A percentile compares a stretch with the other conserved stretches of the same genome.
phyloP scores from a whole-genome alignment of 2,329 filamentous ascomycete genomes.

The Nothomitra cinnamomea region DNA sequence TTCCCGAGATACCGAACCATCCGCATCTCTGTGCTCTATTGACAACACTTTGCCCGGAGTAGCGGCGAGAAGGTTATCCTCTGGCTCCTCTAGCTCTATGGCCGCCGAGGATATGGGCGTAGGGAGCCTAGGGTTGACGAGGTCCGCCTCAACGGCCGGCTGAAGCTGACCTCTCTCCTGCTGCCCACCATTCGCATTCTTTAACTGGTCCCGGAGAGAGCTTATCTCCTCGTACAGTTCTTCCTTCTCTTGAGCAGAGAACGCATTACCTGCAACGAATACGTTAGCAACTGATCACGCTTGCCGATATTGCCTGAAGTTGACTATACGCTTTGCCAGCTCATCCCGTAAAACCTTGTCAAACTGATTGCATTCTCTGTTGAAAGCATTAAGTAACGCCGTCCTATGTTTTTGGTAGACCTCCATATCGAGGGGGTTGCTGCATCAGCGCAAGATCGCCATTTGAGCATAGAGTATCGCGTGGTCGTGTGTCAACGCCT shows the following conservation, averaged over 20 bases:
- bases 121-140: background rate
- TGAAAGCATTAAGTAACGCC: constrained; percentile 2
- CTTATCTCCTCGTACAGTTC: constrained; percentile 5
- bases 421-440: constrained; percentile 4
- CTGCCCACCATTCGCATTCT: background rate
- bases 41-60: too few species aligned
- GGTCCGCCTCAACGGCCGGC: background rate
- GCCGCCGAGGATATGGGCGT: background rate
- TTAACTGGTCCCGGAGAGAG: background rate
- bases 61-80: background rate
- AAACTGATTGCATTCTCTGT: background rate
- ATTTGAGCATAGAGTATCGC: background rate
- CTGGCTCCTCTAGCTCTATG: background rate
- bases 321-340: background rate
- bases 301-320: too few species aligned
- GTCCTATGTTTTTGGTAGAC: constrained; percentile 3
- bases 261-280: background rate
- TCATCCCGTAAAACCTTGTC: constrained; percentile 3
- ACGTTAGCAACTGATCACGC: background rate
- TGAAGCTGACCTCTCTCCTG: background rate
- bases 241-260: background rate
- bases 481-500: background rate
- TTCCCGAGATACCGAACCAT: background rate
- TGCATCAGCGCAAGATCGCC: background rate
- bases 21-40: too few species aligned